A percentile compares a stretch with the other conserved stretches of the same genome.
Evolutionary conservation across 2,329 filamentous ascomycete genomes (phyloP).

Genomic region (Acrodontium crateriforme): DNA sequence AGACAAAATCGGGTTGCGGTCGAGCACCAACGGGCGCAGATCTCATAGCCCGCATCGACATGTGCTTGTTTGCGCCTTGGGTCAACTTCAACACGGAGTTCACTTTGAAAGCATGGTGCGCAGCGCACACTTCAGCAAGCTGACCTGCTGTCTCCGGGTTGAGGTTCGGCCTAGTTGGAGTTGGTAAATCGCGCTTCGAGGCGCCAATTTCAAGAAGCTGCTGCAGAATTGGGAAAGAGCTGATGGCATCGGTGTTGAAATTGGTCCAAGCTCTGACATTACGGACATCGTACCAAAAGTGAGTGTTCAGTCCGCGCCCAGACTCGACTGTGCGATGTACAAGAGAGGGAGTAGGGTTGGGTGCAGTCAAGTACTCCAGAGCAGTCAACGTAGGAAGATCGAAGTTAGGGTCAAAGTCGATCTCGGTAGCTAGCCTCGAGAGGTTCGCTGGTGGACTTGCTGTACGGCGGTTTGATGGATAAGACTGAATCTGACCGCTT

Average conservation of each 20-base stretch:
- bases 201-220: conserved; percentile 53
- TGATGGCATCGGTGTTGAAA: conserved; percentile 61
- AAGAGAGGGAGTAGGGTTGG: conserved; percentile 71
- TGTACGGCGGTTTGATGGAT: conserved; percentile 15
- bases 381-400: conserved; percentile 49
- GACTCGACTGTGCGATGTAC: conserved; percentile 62
- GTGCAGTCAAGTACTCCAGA: conserved; percentile 59
- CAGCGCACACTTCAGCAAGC: conserved; percentile 60
- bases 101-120: conserved; percentile 72
- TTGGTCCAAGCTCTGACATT: conserved; percentile 71
- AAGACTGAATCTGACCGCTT: conserved; percentile 17
- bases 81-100: conserved; percentile 72
- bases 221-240: conserved; percentile 57
- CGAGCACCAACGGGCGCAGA: conserved; percentile 26
- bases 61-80: conserved; percentile 52
- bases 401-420: conserved; percentile 21
- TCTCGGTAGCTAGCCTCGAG: conserved; percentile 29
- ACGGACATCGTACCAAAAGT: conserved; percentile 95
- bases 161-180: conserved; percentile 45
- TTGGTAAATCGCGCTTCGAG: conserved; percentile 46
- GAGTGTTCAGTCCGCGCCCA: conserved; percentile 55
- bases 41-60: conserved; percentile 30
- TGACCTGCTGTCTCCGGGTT: conserved; percentile 55
- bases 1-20: conserved; percentile 52
- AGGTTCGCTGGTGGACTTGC: conserved; percentile 27